phyloP scores from a whole-genome alignment of 495 filamentous ascomycete genomes.

The Astrothelium subdiscretum region DNA sequence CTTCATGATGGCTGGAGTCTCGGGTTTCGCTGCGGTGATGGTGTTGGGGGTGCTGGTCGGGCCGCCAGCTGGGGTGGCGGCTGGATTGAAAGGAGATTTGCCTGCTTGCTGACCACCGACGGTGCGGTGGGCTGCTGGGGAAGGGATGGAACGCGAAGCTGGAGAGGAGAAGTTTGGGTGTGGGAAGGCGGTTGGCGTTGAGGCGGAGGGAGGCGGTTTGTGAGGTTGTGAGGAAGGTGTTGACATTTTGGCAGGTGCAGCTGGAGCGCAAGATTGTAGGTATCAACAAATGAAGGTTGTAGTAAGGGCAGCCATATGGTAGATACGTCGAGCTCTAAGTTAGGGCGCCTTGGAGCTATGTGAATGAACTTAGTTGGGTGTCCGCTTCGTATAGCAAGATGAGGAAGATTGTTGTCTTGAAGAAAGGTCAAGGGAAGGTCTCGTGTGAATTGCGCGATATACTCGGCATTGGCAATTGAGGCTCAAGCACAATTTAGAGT shows the following conservation, averaged over 20 bases:
- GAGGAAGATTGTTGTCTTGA: too few species aligned
- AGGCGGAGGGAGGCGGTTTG: background rate
- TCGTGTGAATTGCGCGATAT: too few species aligned
- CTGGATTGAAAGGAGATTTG: conserved; percentile 18
- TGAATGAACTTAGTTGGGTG: too few species aligned
- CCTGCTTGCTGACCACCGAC: conserved; percentile 9
- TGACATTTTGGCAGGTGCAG: background rate
- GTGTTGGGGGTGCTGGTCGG: conserved; percentile 11
- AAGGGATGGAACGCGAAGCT: conserved; percentile 27
- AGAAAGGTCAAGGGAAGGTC: too few species aligned
- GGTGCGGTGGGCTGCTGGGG: conserved; percentile 12
- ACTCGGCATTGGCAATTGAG: too few species aligned
- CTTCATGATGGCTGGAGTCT: conserved; percentile 8
- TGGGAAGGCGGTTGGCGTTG: conserved; percentile 6
- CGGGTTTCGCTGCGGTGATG: conserved; percentile 9
- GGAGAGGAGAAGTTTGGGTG: conserved; percentile 25
- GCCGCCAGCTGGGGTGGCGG: conserved; percentile 8
- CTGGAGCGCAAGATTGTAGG: background rate
- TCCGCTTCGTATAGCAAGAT: too few species aligned
- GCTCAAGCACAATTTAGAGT: too few species aligned
- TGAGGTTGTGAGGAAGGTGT: background rate
- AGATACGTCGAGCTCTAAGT: background rate
- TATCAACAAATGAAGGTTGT: background rate
- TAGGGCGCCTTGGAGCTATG: too few species aligned
- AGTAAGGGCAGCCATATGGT: too few species aligned